phyloP scores from a whole-genome alignment of 441 rosid species.

The Codiaeum variegatum region DNA sequence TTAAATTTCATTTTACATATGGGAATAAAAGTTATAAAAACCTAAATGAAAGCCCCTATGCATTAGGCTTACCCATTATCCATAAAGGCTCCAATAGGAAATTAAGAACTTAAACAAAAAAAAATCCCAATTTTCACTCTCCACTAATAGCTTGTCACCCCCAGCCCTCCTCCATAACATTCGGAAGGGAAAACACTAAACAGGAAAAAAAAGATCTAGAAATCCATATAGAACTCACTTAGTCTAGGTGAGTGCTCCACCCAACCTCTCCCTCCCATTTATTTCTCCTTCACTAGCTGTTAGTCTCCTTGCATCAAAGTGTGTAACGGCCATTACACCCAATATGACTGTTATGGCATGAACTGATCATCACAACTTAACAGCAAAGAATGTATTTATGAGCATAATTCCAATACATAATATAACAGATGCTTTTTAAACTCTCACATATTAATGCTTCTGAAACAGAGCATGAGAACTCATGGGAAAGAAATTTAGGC shows the following conservation, averaged over 20 bases:
- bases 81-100: neutral
- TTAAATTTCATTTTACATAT: neutral
- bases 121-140: neutral
- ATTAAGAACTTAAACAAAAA: neutral
- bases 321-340: neutral
- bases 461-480: neutral
- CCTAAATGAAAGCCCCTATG: neutral
- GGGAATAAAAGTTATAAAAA: neutral
- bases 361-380: neutral
- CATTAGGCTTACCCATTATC: neutral
- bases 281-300: neutral
- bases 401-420: neutral
- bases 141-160: neutral
- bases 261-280: neutral
- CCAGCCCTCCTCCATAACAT: neutral
- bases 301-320: neutral
- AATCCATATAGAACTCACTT: neutral
- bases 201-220: neutral
- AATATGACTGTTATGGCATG: neutral
- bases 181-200: neutral
- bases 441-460: neutral
- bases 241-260: neutral
- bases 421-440: neutral
- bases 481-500: neutral
- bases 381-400: neutral